Evolutionary conservation across 345 rosid species (phyloP).

Genomic region (Ricinus communis): DNA sequence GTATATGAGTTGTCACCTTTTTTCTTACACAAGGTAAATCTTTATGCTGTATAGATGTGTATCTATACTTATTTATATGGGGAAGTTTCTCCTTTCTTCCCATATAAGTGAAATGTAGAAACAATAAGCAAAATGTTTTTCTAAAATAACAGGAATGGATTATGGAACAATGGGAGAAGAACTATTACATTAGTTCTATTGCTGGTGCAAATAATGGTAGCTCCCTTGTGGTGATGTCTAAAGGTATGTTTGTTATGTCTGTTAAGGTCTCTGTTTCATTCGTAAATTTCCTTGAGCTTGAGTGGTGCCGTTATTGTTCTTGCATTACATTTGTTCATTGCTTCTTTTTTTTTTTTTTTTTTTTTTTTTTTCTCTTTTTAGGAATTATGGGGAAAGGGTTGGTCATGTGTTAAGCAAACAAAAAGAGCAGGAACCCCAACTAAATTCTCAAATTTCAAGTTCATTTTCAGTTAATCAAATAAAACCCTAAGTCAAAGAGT

Average conservation of each 20-base stretch:
- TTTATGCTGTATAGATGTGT: neutral
- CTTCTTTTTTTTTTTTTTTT: neutral
- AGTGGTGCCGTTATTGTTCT: neutral
- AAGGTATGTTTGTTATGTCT: slow-evolving; percentile 20
- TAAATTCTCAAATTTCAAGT: neutral
- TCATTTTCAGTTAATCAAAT: neutral
- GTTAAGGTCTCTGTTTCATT: neutral
- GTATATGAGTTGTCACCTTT: slow-evolving; percentile 31
- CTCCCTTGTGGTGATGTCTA: slow-evolving; percentile 40
- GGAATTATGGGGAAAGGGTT: neutral
- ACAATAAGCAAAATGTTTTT: neutral
- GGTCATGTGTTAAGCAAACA: neutral
- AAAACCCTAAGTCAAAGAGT: neutral
- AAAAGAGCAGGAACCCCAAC: neutral
- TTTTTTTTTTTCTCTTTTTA: no score
- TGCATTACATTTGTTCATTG: neutral
- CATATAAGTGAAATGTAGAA: neutral
- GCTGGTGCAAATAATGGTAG: slow-evolving; percentile 38
- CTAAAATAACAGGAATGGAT: slow-evolving; percentile 33
- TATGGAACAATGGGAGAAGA: slow-evolving; percentile 42
- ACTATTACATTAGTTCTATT: slow-evolving; percentile 34
- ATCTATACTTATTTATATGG: neutral
- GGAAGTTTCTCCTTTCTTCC: neutral
- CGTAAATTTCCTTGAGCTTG: neutral
- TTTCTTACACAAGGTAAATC: slow-evolving; percentile 36